Percentiles rank a stretch among this genome's conserved stretches.
Evolutionary conservation across 75 land plant species (phyloP).

Genomic region (Pinus tabuliformis): DNA sequence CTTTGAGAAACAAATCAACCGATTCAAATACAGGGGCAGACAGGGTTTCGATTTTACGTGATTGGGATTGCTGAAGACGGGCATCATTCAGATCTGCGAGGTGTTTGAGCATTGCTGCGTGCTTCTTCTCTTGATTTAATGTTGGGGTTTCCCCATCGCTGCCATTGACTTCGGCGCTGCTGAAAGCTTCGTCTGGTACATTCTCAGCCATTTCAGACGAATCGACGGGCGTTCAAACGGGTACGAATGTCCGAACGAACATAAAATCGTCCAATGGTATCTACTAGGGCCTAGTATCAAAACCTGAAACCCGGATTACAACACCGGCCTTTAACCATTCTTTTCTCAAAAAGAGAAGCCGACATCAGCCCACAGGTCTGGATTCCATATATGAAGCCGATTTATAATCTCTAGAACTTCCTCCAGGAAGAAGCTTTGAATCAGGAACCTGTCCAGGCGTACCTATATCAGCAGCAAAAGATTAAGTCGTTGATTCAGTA

Average conservation of each 20-base stretch:
- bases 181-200: background rate
- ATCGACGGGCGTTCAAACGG: background rate
- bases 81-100: slow-evolving; percentile 27
- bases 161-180: background rate
- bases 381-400: too few relatives aligned
- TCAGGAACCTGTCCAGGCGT: too few relatives aligned
- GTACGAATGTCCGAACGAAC: background rate
- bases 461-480: too few relatives aligned
- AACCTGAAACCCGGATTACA: too few relatives aligned
- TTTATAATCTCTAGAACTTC: too few relatives aligned
- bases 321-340: too few relatives aligned
- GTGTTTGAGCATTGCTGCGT: slow-evolving; percentile 42
- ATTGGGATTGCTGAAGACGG: slow-evolving; percentile 18
- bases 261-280: too few relatives aligned
- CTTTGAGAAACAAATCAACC: slow-evolving; percentile 44
- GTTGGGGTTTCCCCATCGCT: slow-evolving; percentile 9
- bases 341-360: too few relatives aligned
- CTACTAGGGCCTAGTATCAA: too few relatives aligned
- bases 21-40: slow-evolving; percentile 35
- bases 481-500: too few relatives aligned
- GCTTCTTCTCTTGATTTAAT: slow-evolving; percentile 28
- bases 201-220: background rate
- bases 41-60: slow-evolving; percentile 23
- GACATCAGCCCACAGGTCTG: too few relatives aligned
- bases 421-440: too few relatives aligned